Evolutionary conservation across 192 early-diverging fungal species (phyloP), one percentile per base, ranked within the genome.

Genomic region (Linnemannia elongata): DNA sequence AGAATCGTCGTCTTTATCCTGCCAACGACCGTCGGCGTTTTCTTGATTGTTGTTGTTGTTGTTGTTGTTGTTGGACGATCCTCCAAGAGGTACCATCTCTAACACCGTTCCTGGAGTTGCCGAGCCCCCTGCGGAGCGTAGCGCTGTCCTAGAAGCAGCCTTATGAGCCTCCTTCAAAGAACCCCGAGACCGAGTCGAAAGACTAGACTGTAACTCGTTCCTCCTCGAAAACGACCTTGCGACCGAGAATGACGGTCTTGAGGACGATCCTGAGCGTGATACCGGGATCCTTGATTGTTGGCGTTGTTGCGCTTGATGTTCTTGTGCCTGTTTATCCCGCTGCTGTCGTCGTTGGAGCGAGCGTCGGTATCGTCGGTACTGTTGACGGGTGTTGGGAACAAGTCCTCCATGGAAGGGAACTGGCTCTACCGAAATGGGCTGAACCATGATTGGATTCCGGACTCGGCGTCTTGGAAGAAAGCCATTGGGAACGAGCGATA

Each of bases 361-460:
- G 0, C 84, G 75, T 13, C 74, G 79, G 38, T 87, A 87, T 33
- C 76, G 69, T n/a, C 57, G 47, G 36, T 55, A 78, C 30, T 87
- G 22, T 38, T 69, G 72, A n/a, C 54, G 47, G 2, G 79, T 87
- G 33, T 75, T 76, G 5, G 84, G 79, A 3, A 87, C 84, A 24
- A 87, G 60, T 6, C 47, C 79, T 20, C 84, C 84, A 78, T 87
- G 84, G 76, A 78, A 87, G 0, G 74, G 74, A 4, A 87, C 45
- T 2, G 84, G 84, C 42, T 87, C 84, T 24, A 81, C 78, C 44
- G 84, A 87, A 71, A 87, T 87, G 33, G 85, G 79, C 49, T 87
- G 85, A 18, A 81, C 79, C 36, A 47, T 22, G 6, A 66, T 38
- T n/a, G 85, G 85, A 52, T 87, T 87, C 66, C 68, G 60, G 24